Conservation (phyloP, 2,329 filamentous ascomycete genomes). For the Teratosphaeria zuluensis region DNA sequence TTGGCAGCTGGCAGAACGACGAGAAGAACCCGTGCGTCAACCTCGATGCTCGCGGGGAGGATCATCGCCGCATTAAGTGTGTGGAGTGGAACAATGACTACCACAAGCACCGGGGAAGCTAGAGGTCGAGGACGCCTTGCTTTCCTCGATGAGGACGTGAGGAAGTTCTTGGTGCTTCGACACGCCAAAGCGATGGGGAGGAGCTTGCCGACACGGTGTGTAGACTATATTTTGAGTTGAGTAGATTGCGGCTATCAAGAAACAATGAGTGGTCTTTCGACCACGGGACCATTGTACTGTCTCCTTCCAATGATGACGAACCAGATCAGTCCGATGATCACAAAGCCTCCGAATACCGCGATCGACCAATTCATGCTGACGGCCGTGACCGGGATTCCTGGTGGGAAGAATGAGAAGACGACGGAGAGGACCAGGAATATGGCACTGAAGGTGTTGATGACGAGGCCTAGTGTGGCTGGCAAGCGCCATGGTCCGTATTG, state of each 20-base stretch:
- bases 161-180: neutral
- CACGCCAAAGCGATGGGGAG: neutral
- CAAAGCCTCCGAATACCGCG: slow-evolving; percentile 9
- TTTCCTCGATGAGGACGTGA: neutral
- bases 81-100: neutral
- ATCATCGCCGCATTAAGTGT: neutral
- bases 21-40: neutral
- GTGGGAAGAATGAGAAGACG: slow-evolving; percentile 33
- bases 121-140: neutral
- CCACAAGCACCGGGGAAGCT: neutral
- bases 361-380: slow-evolving; percentile 12
- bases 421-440: slow-evolving; percentile 12
- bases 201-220: neutral
- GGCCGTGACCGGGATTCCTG: slow-evolving; percentile 29
- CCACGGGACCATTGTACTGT: neutral
- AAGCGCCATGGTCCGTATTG: slow-evolving; percentile 5
- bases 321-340: neutral
- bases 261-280: neutral
- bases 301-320: slow-evolving; percentile 1
- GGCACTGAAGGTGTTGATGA: slow-evolving; percentile 4
- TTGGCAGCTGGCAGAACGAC: neutral
- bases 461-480: slow-evolving; percentile 1
- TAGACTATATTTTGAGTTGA: neutral
- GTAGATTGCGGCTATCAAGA: neutral
- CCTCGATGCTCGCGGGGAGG: neutral